Evolutionary conservation across 768 basidiomycete genomes (phyloP).

Genomic region (Trametes cingulata): DNA sequence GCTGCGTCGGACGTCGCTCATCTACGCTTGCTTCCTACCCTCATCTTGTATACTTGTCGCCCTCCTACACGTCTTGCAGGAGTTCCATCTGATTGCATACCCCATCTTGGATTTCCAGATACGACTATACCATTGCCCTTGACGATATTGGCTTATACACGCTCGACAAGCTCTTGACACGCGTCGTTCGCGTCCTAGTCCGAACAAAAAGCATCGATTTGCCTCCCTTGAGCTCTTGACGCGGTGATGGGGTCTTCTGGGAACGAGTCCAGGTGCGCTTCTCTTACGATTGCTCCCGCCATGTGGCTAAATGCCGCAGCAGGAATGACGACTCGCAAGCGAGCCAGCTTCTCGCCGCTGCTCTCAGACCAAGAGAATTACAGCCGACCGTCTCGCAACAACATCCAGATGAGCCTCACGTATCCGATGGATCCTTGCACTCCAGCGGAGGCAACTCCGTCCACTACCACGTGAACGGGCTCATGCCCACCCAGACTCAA

Average conservation of each 20-base stretch:
- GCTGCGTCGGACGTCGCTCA: too few relatives aligned
- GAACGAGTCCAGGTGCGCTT: conserved; percentile 2
- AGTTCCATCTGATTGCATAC: neutral
- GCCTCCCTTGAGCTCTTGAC: neutral
- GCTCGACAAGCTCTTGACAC: neutral
- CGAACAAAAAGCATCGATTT: neutral
- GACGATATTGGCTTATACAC: neutral
- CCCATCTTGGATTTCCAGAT: neutral
- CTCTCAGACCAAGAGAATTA: conserved; percentile 12
- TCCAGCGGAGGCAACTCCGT: conserved; percentile 29
- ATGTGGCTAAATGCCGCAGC: neutral
- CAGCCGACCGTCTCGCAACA: neutral
- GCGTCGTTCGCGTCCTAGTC: conserved; percentile 1
- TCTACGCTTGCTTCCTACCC: neutral
- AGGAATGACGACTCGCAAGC: conserved; percentile 28
- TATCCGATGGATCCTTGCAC: neutral
- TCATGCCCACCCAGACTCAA: conserved; percentile 57
- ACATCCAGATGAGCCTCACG: neutral
- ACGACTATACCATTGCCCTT: neutral
- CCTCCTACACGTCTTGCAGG: neutral
- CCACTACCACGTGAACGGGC: conserved; percentile 58
- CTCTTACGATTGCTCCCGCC: neutral
- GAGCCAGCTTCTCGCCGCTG: conserved; percentile 24
- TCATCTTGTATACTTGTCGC: neutral
- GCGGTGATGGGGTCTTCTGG: conserved; percentile 1